phyloP scores from a whole-genome alignment of 75 land plant genomes.

The Picea sitchensis region DNA sequence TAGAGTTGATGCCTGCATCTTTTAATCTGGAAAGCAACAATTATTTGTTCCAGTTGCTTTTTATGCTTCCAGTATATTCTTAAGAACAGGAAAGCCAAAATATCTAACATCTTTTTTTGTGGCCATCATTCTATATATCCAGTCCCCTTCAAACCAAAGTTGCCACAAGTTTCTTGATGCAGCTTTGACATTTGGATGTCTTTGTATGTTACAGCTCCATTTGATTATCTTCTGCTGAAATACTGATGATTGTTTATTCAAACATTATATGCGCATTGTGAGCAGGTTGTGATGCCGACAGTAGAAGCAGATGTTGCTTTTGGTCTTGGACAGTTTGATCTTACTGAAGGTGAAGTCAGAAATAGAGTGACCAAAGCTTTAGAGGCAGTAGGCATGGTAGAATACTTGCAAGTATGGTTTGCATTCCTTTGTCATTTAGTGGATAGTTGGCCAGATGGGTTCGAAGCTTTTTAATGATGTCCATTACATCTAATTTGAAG shows the following conservation, averaged over 20 bases:
- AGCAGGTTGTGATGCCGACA: constrained; percentile 97
- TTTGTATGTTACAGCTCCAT: neutral
- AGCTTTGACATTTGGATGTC: neutral
- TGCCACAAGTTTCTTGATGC: neutral
- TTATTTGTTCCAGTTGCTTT: neutral
- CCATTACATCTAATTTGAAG: neutral
- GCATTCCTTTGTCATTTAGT: neutral
- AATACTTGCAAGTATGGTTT: constrained; percentile 53
- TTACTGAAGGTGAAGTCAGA: constrained; percentile 67
- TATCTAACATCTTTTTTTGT: neutral
- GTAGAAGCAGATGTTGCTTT: constrained; percentile 98
- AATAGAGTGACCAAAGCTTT: constrained; percentile 64
- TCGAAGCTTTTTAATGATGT: neutral
- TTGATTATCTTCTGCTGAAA: neutral
- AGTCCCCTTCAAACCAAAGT: neutral
- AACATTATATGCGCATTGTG: neutral
- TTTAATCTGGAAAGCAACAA: neutral
- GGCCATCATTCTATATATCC: no score
- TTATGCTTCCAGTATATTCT: neutral
- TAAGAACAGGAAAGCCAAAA: neutral
- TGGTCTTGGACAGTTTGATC: constrained; percentile 79
- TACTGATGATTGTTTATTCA: neutral
- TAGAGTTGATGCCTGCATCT: neutral
- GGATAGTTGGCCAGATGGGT: neutral
- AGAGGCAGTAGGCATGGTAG: constrained; percentile 81